phyloP scores from a whole-genome alignment of 805 yeast genomes.

The Lipomyces orientalis region DNA sequence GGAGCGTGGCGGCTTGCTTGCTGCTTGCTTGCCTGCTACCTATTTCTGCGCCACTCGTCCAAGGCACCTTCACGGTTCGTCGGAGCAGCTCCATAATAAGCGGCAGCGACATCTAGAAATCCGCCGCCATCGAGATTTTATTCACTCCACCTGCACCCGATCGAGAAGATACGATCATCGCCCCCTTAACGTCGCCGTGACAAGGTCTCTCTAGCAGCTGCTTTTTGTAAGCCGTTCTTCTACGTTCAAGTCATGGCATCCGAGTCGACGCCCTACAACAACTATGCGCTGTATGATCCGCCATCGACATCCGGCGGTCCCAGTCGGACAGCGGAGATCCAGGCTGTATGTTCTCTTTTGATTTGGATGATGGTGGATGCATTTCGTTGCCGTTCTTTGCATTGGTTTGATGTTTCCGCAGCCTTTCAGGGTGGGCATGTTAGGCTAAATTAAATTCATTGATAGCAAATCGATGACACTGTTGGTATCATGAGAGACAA shows the following conservation, averaged over 20 bases:
- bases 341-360: constrained; percentile 62
- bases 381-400: neutral
- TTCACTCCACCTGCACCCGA: neutral
- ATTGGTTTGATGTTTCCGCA: neutral
- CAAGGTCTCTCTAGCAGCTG: neutral
- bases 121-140: neutral
- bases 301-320: constrained; percentile 49
- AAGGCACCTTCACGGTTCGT: neutral
- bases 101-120: neutral
- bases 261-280: constrained; percentile 69
- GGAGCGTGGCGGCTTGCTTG: neutral
- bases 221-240: neutral
- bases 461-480: constrained; percentile 85
- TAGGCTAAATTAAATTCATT: constrained; percentile 46
- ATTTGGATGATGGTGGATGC: constrained; percentile 44
- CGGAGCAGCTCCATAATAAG: neutral
- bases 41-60: neutral
- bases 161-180: neutral
- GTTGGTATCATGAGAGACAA: constrained; percentile 98
- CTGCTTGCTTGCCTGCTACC: neutral
- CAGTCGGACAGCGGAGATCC: constrained; percentile 77
- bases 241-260: constrained; percentile 26
- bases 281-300: constrained; percentile 67
- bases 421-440: neutral
- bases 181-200: neutral